Percentiles rank a stretch among this genome's conserved stretches.
Evolutionary conservation across 2,329 filamentous ascomycete species (phyloP).

Genomic region (Trichothecium roseum): DNA sequence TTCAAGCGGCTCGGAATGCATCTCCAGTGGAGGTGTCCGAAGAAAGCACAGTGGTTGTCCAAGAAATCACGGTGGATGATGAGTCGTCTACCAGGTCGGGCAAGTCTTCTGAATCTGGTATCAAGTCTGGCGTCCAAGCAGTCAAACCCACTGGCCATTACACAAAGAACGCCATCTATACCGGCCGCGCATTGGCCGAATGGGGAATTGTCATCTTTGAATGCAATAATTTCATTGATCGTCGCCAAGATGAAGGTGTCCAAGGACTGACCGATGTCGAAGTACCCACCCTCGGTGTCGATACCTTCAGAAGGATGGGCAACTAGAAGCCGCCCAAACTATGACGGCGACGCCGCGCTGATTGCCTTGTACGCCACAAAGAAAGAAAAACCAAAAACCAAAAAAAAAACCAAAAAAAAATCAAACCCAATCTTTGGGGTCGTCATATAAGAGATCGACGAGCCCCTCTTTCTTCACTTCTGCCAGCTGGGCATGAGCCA

Average conservation of each 20-base stretch:
- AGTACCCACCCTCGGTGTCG: slow-evolving; percentile 29
- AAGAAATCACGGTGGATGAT: too few species aligned
- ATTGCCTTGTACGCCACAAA: not conserved
- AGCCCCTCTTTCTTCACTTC: too few species aligned
- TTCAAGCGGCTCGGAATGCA: slow-evolving; percentile 42
- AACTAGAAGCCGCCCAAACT: slow-evolving; percentile 12
- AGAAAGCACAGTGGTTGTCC: slow-evolving; percentile 8
- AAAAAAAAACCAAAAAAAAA: too few species aligned
- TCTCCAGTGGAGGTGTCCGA: slow-evolving; percentile 22
- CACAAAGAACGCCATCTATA: slow-evolving; percentile 44
- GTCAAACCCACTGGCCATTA: slow-evolving; percentile 35
- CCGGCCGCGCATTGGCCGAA: slow-evolving; percentile 65
- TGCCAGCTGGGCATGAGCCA: not conserved
- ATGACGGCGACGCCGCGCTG: not conserved
- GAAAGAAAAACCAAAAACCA: too few species aligned
- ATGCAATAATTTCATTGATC: slow-evolving; percentile 72
- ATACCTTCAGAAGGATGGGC: slow-evolving; percentile 27
- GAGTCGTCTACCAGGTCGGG: too few species aligned
- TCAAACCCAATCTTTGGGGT: too few species aligned
- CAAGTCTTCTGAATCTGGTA: not conserved
- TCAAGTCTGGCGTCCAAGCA: slow-evolving; percentile 27
- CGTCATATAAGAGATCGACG: too few species aligned
- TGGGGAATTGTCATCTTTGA: slow-evolving; percentile 68
- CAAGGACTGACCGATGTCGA: slow-evolving; percentile 57
- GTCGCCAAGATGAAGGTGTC: slow-evolving; percentile 64